Conservation (phyloP, 2,329 filamentous ascomycete species). For the Fonsecaea pedrosoi region DNA sequence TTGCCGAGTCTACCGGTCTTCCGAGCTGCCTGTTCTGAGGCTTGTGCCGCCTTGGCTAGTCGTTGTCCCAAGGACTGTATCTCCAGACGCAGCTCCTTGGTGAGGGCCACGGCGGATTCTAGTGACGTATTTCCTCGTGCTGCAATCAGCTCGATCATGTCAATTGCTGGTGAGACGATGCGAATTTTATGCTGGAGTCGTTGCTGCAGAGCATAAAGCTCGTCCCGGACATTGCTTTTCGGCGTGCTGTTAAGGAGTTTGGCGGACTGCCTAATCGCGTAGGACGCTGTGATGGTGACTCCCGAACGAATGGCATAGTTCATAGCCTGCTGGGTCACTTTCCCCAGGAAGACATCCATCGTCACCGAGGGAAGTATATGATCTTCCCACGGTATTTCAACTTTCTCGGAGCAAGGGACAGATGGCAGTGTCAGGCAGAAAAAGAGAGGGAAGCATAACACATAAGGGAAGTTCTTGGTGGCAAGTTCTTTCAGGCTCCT, state of each 20-base stretch:
- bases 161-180: conserved; percentile 87
- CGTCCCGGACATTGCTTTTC: conserved; percentile 72
- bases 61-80: conserved; percentile 80
- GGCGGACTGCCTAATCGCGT: conserved; percentile 82
- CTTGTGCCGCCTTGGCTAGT: conserved; percentile 71
- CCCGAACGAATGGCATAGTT: conserved; percentile 92
- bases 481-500: conserved; percentile 22
- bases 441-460: background rate
- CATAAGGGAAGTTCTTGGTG: background rate
- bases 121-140: conserved; percentile 79
- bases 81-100: conserved; percentile 80
- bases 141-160: conserved; percentile 87
- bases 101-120: conserved; percentile 82
- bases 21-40: conserved; percentile 60
- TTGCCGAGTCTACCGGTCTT: conserved; percentile 48
- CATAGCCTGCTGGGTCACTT: conserved; percentile 79
- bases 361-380: conserved; percentile 35
- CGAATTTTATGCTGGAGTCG: conserved; percentile 85
- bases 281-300: conserved; percentile 81
- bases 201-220: conserved; percentile 74
- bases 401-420: background rate
- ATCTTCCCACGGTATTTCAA: background rate
- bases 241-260: conserved; percentile 75
- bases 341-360: conserved; percentile 75
- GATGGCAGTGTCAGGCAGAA: background rate